These are phyloP conservation scores for Magnusiomyces sp. DNA, from an alignment of 1,139 yeast species.

Conservation along the genomic window DNA sequence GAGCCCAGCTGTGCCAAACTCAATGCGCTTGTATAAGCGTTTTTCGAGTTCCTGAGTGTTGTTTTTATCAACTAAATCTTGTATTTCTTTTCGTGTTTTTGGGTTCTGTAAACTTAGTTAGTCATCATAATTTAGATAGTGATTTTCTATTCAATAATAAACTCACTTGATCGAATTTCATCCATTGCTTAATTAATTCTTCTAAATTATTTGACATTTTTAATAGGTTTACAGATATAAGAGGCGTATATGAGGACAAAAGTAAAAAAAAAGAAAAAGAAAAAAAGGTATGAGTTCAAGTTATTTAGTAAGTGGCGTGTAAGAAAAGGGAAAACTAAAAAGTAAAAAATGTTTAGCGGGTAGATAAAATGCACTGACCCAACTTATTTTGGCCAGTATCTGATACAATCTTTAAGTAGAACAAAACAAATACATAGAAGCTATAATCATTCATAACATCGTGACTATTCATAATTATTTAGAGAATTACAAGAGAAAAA, in stretches of 20 bases:
- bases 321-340: too few relatives aligned
- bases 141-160: not conserved
- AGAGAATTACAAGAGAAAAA: not conserved
- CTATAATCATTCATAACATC: slow-evolving; percentile 6
- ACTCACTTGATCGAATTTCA: slow-evolving; percentile 13
- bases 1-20: slow-evolving; percentile 93
- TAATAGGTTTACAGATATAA: too few relatives aligned
- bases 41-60: slow-evolving; percentile 42
- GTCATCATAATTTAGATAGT: not conserved
- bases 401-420: too few relatives aligned
- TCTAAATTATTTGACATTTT: too few relatives aligned
- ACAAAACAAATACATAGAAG: not conserved
- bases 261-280: too few relatives aligned
- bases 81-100: slow-evolving; percentile 49
- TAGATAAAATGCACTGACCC: too few relatives aligned
- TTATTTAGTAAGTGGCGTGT: too few relatives aligned
- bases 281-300: too few relatives aligned
- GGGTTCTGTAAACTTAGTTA: slow-evolving; percentile 34
- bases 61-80: slow-evolving; percentile 35
- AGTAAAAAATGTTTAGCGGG: too few relatives aligned
- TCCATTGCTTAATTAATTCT: slow-evolving; percentile 5
- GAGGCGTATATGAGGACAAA: too few relatives aligned
- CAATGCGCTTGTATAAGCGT: slow-evolving; percentile 44
- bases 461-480: not conserved
- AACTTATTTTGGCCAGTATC: too few relatives aligned